A percentile compares a stretch with the other conserved stretches of the same genome.
phyloP scores from a whole-genome alignment of 495 filamentous ascomycete species.

The Hyphodiscus hymeniophilus region DNA sequence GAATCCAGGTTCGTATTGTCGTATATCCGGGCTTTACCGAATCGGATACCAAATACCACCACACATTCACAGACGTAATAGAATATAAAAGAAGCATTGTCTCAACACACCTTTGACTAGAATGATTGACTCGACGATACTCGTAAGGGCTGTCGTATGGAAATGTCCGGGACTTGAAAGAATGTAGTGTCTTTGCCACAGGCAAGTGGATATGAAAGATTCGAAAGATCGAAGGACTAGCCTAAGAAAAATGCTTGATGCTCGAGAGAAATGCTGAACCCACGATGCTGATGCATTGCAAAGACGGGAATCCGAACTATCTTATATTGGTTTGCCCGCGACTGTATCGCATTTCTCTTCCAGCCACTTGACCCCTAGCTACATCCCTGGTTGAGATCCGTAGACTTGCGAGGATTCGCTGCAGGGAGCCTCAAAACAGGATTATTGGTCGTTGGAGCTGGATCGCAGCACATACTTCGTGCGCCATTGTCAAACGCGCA shows the following conservation, averaged over 20 bases:
- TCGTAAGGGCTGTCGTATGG: neutral
- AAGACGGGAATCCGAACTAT: constrained; percentile 2
- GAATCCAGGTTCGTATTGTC: too few relatives aligned
- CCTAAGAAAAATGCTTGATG: constrained; percentile 10
- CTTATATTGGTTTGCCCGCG: constrained; percentile 3
- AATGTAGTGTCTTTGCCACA: constrained; percentile 18
- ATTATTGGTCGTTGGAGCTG: constrained; percentile 5
- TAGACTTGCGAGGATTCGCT: constrained; percentile 3
- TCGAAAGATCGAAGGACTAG: constrained; percentile 15
- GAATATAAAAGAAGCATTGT: neutral
- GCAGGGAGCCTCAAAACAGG: constrained; percentile 4
- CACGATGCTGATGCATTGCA: constrained; percentile 6
- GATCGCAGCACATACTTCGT: constrained; percentile 6
- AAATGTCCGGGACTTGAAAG: constrained; percentile 3
- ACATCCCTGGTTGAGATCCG: constrained; percentile 9
- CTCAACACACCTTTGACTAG: neutral
- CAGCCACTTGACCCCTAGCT: constrained; percentile 6
- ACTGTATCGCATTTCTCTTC: neutral
- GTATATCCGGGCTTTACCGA: too few relatives aligned
- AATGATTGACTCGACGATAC: neutral
- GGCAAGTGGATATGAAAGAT: constrained; percentile 8
- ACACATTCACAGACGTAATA: too few relatives aligned
- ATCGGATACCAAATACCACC: too few relatives aligned
- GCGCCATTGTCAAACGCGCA: constrained; percentile 11
- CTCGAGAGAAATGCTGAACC: constrained; percentile 7